Percentiles rank a stretch among this genome's conserved stretches.
These are phyloP conservation scores for Castanea sativa DNA, from an alignment of 306 rosid species.

Conservation along the genomic window DNA sequence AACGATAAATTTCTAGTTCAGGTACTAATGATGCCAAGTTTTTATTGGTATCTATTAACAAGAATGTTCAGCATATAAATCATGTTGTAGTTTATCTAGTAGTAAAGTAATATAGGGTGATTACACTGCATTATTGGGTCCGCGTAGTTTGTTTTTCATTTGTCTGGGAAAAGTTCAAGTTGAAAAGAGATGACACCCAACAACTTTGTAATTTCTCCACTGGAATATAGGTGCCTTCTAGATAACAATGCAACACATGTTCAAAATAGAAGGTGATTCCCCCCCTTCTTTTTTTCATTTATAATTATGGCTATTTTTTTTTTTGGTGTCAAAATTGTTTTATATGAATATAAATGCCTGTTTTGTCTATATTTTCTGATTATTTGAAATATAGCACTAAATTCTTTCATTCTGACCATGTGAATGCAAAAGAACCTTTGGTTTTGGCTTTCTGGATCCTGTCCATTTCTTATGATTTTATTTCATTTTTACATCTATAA, in stretches of 20 bases:
- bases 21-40: conserved; percentile 38
- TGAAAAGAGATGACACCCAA: neutral
- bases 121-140: neutral
- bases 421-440: neutral
- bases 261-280: neutral
- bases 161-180: neutral
- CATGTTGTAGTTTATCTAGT: neutral
- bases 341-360: neutral
- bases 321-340: too few relatives aligned
- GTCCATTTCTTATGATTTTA: neutral
- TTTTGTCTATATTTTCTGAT: neutral
- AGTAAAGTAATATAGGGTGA: neutral
- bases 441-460: neutral
- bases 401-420: neutral
- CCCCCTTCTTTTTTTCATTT: too few relatives aligned
- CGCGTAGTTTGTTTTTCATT: neutral
- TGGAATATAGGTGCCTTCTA: neutral
- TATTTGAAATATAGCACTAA: neutral
- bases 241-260: neutral
- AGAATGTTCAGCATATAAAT: neutral
- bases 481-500: neutral
- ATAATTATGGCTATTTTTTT: too few relatives aligned
- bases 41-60: neutral
- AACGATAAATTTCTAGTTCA: conserved; percentile 57
- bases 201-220: neutral